A percentile compares a stretch with the other conserved stretches of the same genome.
These are phyloP conservation scores for Erysimum pusillum DNA, from an alignment of 441 rosid species.

Conservation along the genomic window DNA sequence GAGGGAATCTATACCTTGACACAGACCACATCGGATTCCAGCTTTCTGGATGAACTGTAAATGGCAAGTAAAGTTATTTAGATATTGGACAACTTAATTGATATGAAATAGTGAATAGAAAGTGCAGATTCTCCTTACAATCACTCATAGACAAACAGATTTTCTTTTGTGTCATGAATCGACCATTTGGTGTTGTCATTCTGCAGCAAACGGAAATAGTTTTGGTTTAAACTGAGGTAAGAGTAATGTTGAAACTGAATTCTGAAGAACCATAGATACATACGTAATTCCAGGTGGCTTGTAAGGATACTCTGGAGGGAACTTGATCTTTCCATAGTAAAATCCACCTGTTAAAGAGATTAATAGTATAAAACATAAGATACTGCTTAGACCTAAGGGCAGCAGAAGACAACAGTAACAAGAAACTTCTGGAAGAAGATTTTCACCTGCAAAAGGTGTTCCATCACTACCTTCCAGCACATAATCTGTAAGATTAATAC, in stretches of 20 bases:
- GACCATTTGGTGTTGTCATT: slow-evolving; percentile 98
- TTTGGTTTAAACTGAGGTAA: slow-evolving; percentile 16
- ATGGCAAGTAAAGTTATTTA: slow-evolving; percentile 32
- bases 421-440: slow-evolving; percentile 35
- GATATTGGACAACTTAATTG: not conserved
- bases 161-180: slow-evolving; percentile 96
- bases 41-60: slow-evolving; percentile 97
- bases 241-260: slow-evolving; percentile 14
- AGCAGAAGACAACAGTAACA: slow-evolving; percentile 28
- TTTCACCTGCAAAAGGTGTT: slow-evolving; percentile 94
- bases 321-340: slow-evolving; percentile 97
- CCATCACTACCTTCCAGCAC: slow-evolving; percentile 97
- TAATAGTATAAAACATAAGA: not conserved
- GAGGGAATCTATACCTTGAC: slow-evolving; percentile 68
- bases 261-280: slow-evolving; percentile 18
- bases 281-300: slow-evolving; percentile 99
- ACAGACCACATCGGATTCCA: slow-evolving; percentile 99
- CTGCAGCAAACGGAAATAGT: slow-evolving; percentile 50
- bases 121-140: slow-evolving; percentile 62
- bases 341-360: slow-evolving; percentile 65
- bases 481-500: slow-evolving; percentile 71
- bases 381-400: slow-evolving; percentile 11
- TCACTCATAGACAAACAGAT: slow-evolving; percentile 99
- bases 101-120: slow-evolving; percentile 7
- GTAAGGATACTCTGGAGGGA: slow-evolving; percentile 95